Evolutionary conservation across 2,329 filamentous ascomycete genomes (phyloP), one percentile per base, ranked within the genome.

Genomic region (Graphilbum fragrans): DNA sequence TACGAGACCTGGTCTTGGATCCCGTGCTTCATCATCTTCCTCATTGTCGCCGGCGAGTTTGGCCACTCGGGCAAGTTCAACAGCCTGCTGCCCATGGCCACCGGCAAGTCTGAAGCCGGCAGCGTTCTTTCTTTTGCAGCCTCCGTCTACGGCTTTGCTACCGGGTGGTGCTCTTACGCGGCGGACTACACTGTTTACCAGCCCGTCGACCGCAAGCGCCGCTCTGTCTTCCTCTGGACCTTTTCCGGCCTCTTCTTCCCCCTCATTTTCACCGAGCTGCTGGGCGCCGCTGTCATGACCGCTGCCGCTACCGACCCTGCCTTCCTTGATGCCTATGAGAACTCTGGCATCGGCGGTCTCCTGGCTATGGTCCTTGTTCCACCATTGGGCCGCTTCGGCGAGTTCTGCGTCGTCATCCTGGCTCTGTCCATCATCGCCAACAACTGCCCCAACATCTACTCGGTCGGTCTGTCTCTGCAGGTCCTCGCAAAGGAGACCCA

Each of bases 1-100:
- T 92, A 88, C 60, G 84, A 90, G 56, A 74, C 77, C 57, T 87
- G 67, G 66, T 79, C 68, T 45, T 90, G 77, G 82, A 74, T 84
- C 37, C 82, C 85, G 12, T 32, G 68, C 38, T 52, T 76, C 36
- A 55, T 74, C 32, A 64, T 70, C 33, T 64, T 77, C 41, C 50
- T 66, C 38, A 69, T 77, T 47, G 63, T 69, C 3, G 63, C 69
- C 17, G 51, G 48, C 44, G 49, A 50, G 42, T 52, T 52, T 23
- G 50, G 51, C 43, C 74, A 77, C 37, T 55, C 55, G 29, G n/a
- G 76, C 7, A 70, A 75, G 51, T 62, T 62, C 35, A 59, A 4
- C 54, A 57, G 39, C 56, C 58, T 20, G 55, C 66, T 35, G 53
- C 61, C 41, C 63, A 64, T 80, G 65, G 60, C 59, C 9, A 58